Evolutionary conservation across 1,139 yeast genomes (phyloP), one percentile per base, ranked within the genome.

Genomic region (Protomyces inouyei): DNA sequence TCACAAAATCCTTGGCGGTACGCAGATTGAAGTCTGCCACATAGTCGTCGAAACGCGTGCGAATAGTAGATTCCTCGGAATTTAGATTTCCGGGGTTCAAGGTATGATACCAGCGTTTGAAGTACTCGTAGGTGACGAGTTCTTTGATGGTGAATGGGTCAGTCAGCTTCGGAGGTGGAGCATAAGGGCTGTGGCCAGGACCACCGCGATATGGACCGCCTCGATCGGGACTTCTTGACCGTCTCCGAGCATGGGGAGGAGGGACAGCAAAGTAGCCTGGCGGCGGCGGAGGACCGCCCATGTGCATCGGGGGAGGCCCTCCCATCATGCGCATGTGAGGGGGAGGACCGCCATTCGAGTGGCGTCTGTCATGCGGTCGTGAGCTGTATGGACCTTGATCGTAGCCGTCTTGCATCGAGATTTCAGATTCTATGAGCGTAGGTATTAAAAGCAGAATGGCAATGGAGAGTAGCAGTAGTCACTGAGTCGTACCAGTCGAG

Each of bases 1-100:
- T 61, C 28, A 69, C 70, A 57, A 68, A 69, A 0, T 66, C 67
- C n/a, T 67, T 64, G 8, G 70, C 69, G 16, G 67, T 64, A 10
- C 69, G 60, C 18, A 70, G 69, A 51, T 64, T 64, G 35, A 69
- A 54, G 52, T 69, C 70, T 12, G 48, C 55, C 35, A 63, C 63
- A 52, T 69, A 69, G 14, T 53, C 66, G 3, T 69, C 69, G 43
- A 68, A 69, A 8, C 63, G 43, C 40, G 28, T 40, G 8, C 52
- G 63, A 10, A 43, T 9, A 40, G 54, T 52, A 1, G 57, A 25
- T 37, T 28, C 52, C 16, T 59, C 57, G n/a, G 54, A 40, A 28
- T 51, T 52, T 3, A 18, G 23, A 45, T 53, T 60, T 18, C 54
- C 60, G n/a, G 65, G 65, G 28, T 65, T 65, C 18, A 60, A 51